phyloP scores from a whole-genome alignment of 768 basidiomycete species.

The Sistotremastrum niveocremeum region DNA sequence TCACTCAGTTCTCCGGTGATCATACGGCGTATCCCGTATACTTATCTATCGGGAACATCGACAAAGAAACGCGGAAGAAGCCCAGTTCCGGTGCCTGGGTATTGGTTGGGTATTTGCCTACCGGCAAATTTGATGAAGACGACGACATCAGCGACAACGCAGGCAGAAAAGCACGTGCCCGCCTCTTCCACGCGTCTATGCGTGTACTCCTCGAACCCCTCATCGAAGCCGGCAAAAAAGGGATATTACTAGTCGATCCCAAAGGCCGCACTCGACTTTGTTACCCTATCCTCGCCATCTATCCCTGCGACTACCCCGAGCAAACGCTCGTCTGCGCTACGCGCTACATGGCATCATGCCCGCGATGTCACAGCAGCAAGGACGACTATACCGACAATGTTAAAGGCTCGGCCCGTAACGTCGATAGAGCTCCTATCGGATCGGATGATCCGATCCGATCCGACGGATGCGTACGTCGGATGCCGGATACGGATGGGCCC shows the following conservation, averaged over 20 bases:
- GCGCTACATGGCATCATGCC: no score
- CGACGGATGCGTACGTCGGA: no score
- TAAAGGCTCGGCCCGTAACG: no score
- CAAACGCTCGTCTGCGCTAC: slow-evolving; percentile 18
- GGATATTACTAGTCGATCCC: slow-evolving; percentile 21
- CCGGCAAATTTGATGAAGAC: slow-evolving; percentile 16
- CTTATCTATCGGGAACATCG: slow-evolving; percentile 28
- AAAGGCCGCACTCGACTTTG: slow-evolving; percentile 20
- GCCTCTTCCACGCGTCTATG: slow-evolving; percentile 27
- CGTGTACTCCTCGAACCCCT: slow-evolving; percentile 20
- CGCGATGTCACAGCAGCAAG: no score
- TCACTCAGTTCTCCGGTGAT: slow-evolving; percentile 19
- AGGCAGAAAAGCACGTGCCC: no score
- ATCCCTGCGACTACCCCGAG: slow-evolving; percentile 30
- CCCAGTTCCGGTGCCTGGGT: slow-evolving; percentile 21
- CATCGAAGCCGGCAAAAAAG: slow-evolving; percentile 15
- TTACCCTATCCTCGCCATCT: slow-evolving; percentile 27
- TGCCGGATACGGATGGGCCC: no score
- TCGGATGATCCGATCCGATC: no score
- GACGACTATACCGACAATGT: no score
- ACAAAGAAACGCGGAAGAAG: slow-evolving; percentile 24
- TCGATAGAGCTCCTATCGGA: no score
- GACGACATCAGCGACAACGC: no score
- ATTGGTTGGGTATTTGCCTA: slow-evolving; percentile 27
- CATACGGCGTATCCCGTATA: slow-evolving; percentile 35